phyloP scores from a whole-genome alignment of 225 moss, liverwort and hornwort genomes.

The Pseudisothecium myosuroides region DNA sequence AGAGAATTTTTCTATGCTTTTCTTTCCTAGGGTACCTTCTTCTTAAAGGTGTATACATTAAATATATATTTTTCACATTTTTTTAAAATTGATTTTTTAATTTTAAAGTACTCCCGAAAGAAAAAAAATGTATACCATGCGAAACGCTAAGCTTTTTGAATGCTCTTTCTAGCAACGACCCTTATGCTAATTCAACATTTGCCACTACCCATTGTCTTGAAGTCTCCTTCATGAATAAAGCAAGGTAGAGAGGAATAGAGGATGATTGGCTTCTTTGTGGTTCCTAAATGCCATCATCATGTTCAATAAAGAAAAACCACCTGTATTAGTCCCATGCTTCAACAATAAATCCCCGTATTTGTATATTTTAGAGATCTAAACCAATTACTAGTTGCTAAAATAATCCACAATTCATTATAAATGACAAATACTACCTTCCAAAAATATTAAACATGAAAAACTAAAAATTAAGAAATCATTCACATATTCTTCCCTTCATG shows the following conservation, averaged over 20 bases:
- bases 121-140: too few relatives aligned
- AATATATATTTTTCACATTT: too few relatives aligned
- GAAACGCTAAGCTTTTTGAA: too few relatives aligned
- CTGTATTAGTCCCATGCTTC: background rate
- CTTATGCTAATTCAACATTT: background rate
- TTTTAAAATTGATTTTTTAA: too few relatives aligned
- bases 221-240: background rate
- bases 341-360: background rate
- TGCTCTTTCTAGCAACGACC: too few relatives aligned
- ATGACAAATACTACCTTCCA: rapidly evolving
- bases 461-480: too few relatives aligned
- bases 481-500: rapidly evolving
- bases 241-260: background rate
- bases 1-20: too few relatives aligned
- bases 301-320: background rate
- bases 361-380: background rate
- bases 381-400: background rate
- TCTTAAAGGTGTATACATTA: too few relatives aligned
- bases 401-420: background rate
- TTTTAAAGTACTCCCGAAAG: too few relatives aligned
- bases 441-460: background rate
- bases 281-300: background rate
- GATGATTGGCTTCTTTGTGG: rapidly evolving
- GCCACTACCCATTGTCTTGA: background rate
- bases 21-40: too few relatives aligned